Conservation (phyloP, 2,329 filamentous ascomycete genomes). For the Furcasterigmium furcatum region DNA sequence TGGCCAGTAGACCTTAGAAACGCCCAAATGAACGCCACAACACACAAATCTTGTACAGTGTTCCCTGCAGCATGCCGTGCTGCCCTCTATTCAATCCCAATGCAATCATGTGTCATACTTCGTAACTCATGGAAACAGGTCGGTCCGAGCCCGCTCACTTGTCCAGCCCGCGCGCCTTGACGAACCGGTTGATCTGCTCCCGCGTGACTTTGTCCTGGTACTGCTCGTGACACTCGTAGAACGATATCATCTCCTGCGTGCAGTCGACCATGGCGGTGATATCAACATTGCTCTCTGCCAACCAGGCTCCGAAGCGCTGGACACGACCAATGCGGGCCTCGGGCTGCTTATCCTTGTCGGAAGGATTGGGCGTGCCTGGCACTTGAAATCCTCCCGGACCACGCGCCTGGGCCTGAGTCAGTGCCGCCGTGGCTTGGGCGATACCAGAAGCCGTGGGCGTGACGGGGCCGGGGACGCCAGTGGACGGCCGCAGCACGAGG, state of each 20-base stretch:
- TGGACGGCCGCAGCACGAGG: constrained; percentile 71
- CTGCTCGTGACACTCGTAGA: constrained; percentile 71
- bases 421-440: constrained; percentile 45
- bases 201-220: constrained; percentile 58
- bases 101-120: too few species aligned
- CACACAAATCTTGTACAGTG: too few species aligned
- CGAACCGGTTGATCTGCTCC: constrained; percentile 56
- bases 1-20: too few species aligned
- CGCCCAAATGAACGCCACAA: too few species aligned
- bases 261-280: constrained; percentile 83
- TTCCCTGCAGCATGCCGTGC: too few species aligned
- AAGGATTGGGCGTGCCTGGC: constrained; percentile 9
- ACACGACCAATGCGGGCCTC: constrained; percentile 63
- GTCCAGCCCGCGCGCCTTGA: constrained; percentile 55
- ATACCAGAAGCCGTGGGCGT: constrained; percentile 33
- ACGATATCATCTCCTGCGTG: constrained; percentile 85
- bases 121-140: too few species aligned
- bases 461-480: constrained; percentile 22
- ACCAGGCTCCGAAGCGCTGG: constrained; percentile 67
- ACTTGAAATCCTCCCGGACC: constrained; percentile 2
- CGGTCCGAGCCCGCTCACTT: too few species aligned
- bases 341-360: constrained; percentile 42
- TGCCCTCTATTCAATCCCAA: too few species aligned
- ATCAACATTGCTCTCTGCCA: constrained; percentile 82
- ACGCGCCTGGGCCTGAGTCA: constrained; percentile 32